Evolutionary conservation across 768 basidiomycete species (phyloP), one percentile per base, ranked within the genome.

Genomic region (Pseudohyphozyma bogoriensis): DNA sequence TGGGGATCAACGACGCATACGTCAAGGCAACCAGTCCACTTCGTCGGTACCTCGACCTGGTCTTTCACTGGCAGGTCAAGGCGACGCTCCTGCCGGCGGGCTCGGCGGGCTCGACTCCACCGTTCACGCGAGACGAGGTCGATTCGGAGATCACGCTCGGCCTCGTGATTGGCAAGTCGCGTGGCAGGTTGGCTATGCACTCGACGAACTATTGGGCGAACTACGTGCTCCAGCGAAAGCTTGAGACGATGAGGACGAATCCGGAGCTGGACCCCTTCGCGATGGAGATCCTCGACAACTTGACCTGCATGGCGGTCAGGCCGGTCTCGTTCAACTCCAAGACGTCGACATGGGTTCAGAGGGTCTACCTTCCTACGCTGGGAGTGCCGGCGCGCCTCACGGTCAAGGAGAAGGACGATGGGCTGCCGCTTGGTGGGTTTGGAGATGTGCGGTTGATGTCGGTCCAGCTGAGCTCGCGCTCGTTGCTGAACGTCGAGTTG

Each of bases 1-100:
- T 96, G 68, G 89, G 85, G 0, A 72, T 88, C n/a, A 76, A 77
- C 4, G 79, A 80, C 3, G 81, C 81, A 44, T 85, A 99, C 72
- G 74, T 79, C 22, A 81, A 87, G 26, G 82, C 80, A 12, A 96
- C 95, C 12, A 89, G 86, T 8, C 95, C 95, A 0, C 75, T 99
- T 46, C 81, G 95, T 44, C 82, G 95, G 46, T 95, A 82, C 73
- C 74, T 75, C 37, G 95, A 99, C 73, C 72, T 95, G 58, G 72
- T 91, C 16, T 75, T 77, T 13, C 95, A 97, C 74, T 99, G 91
- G 89, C 92, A 97, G 72, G 82, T 99, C 74, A 92, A 95, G 70
- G 77, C 83, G 52, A 81, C 80, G 8, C 73, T 97, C 31, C 59
- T 66, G 18, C 59, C 62, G 2, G 1, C 49, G 20, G 51, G 56